phyloP scores from a whole-genome alignment of 139 green algal species.

The Zygnema circumcarinatum region DNA sequence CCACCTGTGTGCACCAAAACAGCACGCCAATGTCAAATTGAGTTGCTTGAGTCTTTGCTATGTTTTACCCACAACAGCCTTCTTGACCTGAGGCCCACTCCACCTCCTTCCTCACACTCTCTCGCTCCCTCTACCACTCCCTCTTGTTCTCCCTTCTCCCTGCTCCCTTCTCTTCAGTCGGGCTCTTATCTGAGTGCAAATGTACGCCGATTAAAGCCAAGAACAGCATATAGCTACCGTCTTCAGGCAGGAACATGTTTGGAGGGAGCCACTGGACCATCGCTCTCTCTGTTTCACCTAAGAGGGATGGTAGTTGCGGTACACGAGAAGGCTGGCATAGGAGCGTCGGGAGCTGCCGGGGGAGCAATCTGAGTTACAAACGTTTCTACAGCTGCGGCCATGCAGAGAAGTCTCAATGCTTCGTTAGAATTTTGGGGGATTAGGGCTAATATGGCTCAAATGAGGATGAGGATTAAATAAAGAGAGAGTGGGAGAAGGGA shows the following conservation, averaged over 20 bases:
- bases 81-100: too few relatives aligned
- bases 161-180: not conserved
- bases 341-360: constrained; percentile 4
- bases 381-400: not conserved
- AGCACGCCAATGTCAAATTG: not conserved
- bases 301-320: constrained; percentile 10
- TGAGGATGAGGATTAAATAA: too few relatives aligned
- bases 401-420: too few relatives aligned
- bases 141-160: not conserved
- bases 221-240: too few relatives aligned
- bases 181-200: too few relatives aligned
- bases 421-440: too few relatives aligned
- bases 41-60: not conserved
- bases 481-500: too few relatives aligned
- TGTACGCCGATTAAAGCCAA: too few relatives aligned
- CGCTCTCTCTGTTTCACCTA: not conserved
- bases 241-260: too few relatives aligned
- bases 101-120: not conserved
- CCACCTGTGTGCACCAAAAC: not conserved
- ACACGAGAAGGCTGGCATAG: not conserved
- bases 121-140: not conserved
- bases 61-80: not conserved
- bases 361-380: not conserved
- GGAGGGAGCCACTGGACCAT: too few relatives aligned
- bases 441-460: too few relatives aligned